Evolutionary conservation across 73 alveolate species (phyloP).

Genomic region (Paramecium caudatum): DNA sequence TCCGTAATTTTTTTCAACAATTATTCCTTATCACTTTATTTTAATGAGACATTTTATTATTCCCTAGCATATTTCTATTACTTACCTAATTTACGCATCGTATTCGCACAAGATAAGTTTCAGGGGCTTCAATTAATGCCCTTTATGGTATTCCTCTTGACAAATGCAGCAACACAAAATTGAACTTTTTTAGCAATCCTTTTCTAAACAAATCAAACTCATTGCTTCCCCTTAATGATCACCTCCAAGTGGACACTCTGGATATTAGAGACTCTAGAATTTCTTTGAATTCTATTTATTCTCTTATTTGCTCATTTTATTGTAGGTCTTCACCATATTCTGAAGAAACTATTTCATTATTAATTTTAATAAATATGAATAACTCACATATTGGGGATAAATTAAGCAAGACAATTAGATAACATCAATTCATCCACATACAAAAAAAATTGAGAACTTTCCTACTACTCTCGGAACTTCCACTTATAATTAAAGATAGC

Average conservation of each 20-base stretch:
- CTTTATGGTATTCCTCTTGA: constrained; percentile 52
- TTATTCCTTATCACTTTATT: constrained; percentile 5
- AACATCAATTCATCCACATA: no score
- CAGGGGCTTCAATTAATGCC: constrained; percentile 49
- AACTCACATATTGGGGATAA: no score
- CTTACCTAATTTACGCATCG: constrained; percentile 28
- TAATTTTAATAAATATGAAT: background rate
- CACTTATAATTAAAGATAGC: no score
- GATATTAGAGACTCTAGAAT: constrained; percentile 25
- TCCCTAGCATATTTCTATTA: background rate
- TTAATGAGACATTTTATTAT: background rate
- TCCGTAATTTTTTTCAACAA: background rate
- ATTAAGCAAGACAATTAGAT: no score
- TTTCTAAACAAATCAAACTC: constrained; percentile 57
- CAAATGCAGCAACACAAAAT: constrained; percentile 50
- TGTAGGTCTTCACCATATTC: constrained; percentile 16
- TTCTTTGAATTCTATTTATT: background rate
- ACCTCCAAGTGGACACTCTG: constrained; percentile 49
- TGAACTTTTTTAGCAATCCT: background rate
- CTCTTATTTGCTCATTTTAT: constrained; percentile 8
- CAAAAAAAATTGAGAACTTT: no score
- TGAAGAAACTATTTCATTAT: constrained; percentile 40
- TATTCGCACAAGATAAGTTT: constrained; percentile 56
- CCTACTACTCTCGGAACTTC: no score
- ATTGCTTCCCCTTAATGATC: constrained; percentile 42